These are phyloP conservation scores for Pseudozyma flocculosa DNA, from an alignment of 1,284 basidiomycete species.

Conservation along the genomic window DNA sequence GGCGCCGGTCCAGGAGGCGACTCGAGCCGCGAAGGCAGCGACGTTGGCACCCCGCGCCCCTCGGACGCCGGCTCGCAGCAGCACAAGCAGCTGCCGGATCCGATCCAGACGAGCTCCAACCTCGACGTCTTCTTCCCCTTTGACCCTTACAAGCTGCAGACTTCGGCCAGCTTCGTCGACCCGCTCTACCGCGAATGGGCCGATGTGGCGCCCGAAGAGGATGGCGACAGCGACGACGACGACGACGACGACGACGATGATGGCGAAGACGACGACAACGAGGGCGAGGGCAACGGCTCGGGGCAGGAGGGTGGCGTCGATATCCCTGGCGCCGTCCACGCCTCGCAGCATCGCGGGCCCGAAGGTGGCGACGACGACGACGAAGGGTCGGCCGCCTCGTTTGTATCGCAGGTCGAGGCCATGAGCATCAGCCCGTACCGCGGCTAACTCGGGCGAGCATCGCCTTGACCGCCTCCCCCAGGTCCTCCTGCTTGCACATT, in stretches of 20 bases:
- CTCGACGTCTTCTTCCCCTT: conserved; percentile 97
- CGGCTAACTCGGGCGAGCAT: conserved; percentile 5
- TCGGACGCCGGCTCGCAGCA: neutral
- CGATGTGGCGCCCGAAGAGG: conserved; percentile 60
- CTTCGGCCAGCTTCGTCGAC: conserved; percentile 61
- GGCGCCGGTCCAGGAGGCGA: conserved; percentile 6
- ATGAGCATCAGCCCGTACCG: conserved; percentile 53
- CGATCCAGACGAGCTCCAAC: conserved; percentile 57
- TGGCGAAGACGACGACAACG: conserved; percentile 28
- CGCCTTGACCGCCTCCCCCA: no score
- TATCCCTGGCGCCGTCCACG: conserved; percentile 12
- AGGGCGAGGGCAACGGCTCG: conserved; percentile 8
- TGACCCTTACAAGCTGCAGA: conserved; percentile 88
- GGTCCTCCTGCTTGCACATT: no score
- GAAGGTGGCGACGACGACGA: conserved; percentile 18
- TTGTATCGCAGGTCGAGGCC: conserved; percentile 49
- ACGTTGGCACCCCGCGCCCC: conserved; percentile 16
- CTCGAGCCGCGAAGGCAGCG: conserved; percentile 18
- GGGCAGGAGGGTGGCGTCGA: conserved; percentile 1
- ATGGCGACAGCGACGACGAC: conserved; percentile 33
- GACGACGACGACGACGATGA: conserved; percentile 42
- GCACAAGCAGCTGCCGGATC: neutral
- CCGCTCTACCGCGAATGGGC: conserved; percentile 64
- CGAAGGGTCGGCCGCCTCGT: no score
- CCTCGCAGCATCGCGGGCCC: conserved; percentile 1